Evolutionary conservation across 2,329 filamentous ascomycete genomes (phyloP).

Genomic region (Aspergillus arachidicola): DNA sequence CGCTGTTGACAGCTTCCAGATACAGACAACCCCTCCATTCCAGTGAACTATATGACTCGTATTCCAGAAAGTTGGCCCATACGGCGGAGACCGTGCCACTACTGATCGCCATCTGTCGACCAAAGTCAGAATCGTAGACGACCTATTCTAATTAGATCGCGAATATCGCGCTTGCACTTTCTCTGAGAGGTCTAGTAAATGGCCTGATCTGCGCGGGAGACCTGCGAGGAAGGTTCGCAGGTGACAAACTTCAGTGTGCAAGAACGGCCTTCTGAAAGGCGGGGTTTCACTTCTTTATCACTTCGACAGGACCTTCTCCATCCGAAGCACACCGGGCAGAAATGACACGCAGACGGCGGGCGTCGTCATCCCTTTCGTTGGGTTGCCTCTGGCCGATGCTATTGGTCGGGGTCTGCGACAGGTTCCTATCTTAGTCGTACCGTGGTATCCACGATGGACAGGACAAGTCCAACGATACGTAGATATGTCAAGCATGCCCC

Average conservation of each 20-base stretch:
- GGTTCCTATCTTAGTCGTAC: slow-evolving; percentile 1
- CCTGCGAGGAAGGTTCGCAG: neutral
- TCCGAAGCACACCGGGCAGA: neutral
- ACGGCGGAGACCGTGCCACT: neutral
- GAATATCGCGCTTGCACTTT: slow-evolving; percentile 3
- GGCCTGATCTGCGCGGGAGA: neutral
- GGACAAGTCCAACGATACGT: neutral
- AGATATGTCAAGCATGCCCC: neutral
- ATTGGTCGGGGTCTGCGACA: neutral
- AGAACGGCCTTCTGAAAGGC: slow-evolving; percentile 9
- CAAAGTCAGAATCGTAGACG: neutral
- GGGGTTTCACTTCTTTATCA: slow-evolving; percentile 13
- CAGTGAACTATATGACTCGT: neutral
- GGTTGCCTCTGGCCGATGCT: neutral
- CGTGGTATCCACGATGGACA: neutral
- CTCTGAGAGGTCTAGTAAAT: neutral
- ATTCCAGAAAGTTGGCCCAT: neutral
- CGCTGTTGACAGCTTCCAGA: neutral
- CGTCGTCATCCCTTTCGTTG: slow-evolving; percentile 3
- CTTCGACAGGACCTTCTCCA: neutral
- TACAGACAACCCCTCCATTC: neutral
- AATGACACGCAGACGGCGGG: slow-evolving; percentile 2
- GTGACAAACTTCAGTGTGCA: neutral
- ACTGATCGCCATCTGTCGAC: neutral
- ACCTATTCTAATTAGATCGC: neutral